Conservation (phyloP, 257 asterid genomes). For the Rehmannia glutinosa region DNA sequence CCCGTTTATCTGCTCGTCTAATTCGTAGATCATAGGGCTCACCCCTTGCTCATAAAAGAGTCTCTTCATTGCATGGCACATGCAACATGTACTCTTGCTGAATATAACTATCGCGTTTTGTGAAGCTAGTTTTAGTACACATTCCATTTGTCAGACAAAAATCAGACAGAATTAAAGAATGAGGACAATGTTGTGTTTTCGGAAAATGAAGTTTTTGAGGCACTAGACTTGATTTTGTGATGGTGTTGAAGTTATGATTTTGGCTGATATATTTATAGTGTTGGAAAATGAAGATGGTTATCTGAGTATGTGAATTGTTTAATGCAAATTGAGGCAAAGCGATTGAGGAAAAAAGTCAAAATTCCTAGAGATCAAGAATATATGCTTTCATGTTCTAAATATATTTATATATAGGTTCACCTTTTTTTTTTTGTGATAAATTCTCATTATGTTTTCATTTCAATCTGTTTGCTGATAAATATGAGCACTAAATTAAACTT, state of each 20-base stretch:
- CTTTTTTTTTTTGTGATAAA: background rate
- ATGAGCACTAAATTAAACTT: background rate
- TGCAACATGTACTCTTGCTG: slow-evolving; percentile 72
- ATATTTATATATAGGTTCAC: no score
- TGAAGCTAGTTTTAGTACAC: slow-evolving; percentile 31
- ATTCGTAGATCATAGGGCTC: slow-evolving; percentile 53
- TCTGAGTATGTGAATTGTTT: slow-evolving; percentile 11
- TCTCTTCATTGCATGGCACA: slow-evolving; percentile 64
- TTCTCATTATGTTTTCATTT: background rate
- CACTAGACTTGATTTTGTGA: no score
- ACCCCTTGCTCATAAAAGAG: slow-evolving; percentile 67
- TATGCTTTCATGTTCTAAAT: slow-evolving; percentile 13
- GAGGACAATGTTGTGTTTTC: no score
- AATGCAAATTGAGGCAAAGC: background rate
- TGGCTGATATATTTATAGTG: no score
- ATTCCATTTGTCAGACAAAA: slow-evolving; percentile 22
- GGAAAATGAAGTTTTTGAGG: no score
- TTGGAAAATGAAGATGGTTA: no score
- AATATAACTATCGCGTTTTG: slow-evolving; percentile 64
- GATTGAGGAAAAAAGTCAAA: slow-evolving; percentile 11
- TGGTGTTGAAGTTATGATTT: no score
- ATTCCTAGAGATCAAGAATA: slow-evolving; percentile 22
- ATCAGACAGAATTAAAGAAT: background rate
- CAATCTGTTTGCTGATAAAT: background rate
- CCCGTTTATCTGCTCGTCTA: slow-evolving; percentile 47